Base-by-base conservation (phyloP, 345 rosid species). In the Murraya koenigii region DNA sequence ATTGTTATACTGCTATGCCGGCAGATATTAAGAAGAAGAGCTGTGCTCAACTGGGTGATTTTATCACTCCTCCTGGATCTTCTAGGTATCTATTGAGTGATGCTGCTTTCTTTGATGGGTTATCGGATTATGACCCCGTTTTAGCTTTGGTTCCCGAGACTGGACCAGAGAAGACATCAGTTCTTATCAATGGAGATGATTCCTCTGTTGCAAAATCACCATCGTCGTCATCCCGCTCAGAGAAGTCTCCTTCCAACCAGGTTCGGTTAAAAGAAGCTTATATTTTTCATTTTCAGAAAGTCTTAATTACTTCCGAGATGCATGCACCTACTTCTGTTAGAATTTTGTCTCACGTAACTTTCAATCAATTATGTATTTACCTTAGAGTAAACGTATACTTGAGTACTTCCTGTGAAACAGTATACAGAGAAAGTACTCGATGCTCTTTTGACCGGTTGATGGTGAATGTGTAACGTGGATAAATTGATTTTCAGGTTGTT, bases 71-170 rank as follows among this genome's bases (percentile, higher is more conserved):
- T n/a, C 83, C 86, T 59, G 93, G 89, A 49, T 94, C 97, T 7
- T 76, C 97, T 1, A 90, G 97, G 82, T 88, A 85, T 84, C 93
- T 91, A 33, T 78, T 93, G 78, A 82, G 93, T 49, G 93, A 90
- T 54, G 39, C 84, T 13, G 77, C 41, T 20, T 64, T 77, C 76
- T 66, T 77, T 10, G 80, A 87, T 75, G 91, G 89, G 36, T 75
- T 85, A 2, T 7, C 83, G 25, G 95, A 82, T 80, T 72, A 76
- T 66, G 90, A 88, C 33, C 87, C 86, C 3, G 87, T 72, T 80
- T 77, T 85, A 35, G 70, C 78, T 22, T 74, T 84, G 72, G 84
- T 68, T 75, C 78, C 86, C 3, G 76, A 52, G 56, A 19, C 64
- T 60, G 84, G 86, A 68, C 28, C 83, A 73, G 75, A 55, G 39